Conservation (phyloP, 495 filamentous ascomycete genomes). For the Cryomyces minteri region DNA sequence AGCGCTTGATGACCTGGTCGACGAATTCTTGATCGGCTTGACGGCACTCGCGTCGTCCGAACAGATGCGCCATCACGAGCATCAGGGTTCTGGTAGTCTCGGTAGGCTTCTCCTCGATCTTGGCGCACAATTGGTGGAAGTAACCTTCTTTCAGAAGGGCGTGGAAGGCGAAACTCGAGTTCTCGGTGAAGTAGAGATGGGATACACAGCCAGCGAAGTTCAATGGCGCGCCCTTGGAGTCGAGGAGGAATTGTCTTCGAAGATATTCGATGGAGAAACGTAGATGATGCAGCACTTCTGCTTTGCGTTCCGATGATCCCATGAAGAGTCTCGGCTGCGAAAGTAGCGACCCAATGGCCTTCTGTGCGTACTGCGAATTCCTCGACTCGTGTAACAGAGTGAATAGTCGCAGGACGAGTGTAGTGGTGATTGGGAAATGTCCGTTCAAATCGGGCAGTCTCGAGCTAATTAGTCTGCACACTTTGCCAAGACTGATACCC, state of each 20-base stretch:
- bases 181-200: slow-evolving; percentile 59
- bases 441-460: slow-evolving; percentile 35
- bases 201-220: slow-evolving; percentile 49
- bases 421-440: slow-evolving; percentile 62
- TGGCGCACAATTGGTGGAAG: slow-evolving; percentile 41
- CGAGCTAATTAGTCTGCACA: slow-evolving; percentile 46
- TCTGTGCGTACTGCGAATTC: slow-evolving; percentile 36
- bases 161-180: slow-evolving; percentile 55
- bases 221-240: slow-evolving; percentile 35
- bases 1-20: slow-evolving; percentile 26
- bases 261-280: slow-evolving; percentile 70
- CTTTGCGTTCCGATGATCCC: slow-evolving; percentile 39
- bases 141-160: slow-evolving; percentile 48
- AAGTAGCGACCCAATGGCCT: slow-evolving; percentile 44
- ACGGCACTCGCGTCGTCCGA: slow-evolving; percentile 33
- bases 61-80: slow-evolving; percentile 50
- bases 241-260: slow-evolving; percentile 44
- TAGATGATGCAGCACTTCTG: slow-evolving; percentile 53
- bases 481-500: slow-evolving; percentile 32
- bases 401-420: slow-evolving; percentile 49
- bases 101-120: slow-evolving; percentile 24
- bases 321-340: slow-evolving; percentile 51
- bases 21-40: slow-evolving; percentile 24
- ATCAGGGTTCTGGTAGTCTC: slow-evolving; percentile 31
- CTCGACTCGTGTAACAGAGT: slow-evolving; percentile 45